Base-by-base conservation (phyloP, 768 basidiomycete genomes). In the Serendipita indica region DNA sequence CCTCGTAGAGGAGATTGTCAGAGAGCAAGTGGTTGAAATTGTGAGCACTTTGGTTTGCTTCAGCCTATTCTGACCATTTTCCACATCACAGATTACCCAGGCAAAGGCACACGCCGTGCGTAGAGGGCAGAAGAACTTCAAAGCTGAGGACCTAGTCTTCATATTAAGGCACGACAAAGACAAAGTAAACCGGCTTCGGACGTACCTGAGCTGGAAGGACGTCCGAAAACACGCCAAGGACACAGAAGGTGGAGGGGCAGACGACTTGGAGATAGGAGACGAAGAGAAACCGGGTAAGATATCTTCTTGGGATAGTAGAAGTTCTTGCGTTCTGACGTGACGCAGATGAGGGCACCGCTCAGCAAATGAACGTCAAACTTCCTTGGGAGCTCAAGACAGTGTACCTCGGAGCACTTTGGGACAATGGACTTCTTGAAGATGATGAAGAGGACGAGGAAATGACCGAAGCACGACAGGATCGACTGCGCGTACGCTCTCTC, bases 371-470 rank as follows among this genome's bases (percentile, higher is more conserved):
- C 39, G 89, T 97, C 65, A 94, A 94, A 70, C 78, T 96, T 2
- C 89, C 93, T 39, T 98, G 93, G 93, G 93, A 97, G 68, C 82
- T 96, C 7, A 81, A 82, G 2, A 93, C 90, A 0, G 85, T 92
- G 28, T 97, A 91, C 66, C 85, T 86, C 2, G 93, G 96, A 67
- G 85, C 88, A 16, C 75, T 97, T 18, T 75, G 75, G 58, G 77
- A 82, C 60, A 81, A 74, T 57, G 83, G 83, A 4, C 84, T 87
- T 62, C 86, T 89, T 56, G 84, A 83, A n/a, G 91, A 93, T 63
- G 89, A 91, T 61, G 91, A 93, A 67, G 91, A 93, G 67, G 93
- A 96, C 64, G 92, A 94, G 63, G 92, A 94, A 64, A 92, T 94
- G 64, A 82, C 92, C 28, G 93, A 96, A 69, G 93, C 93, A 0